Evolutionary conservation across 345 rosid species (phyloP).

Genomic region (Trapa bicornis): DNA sequence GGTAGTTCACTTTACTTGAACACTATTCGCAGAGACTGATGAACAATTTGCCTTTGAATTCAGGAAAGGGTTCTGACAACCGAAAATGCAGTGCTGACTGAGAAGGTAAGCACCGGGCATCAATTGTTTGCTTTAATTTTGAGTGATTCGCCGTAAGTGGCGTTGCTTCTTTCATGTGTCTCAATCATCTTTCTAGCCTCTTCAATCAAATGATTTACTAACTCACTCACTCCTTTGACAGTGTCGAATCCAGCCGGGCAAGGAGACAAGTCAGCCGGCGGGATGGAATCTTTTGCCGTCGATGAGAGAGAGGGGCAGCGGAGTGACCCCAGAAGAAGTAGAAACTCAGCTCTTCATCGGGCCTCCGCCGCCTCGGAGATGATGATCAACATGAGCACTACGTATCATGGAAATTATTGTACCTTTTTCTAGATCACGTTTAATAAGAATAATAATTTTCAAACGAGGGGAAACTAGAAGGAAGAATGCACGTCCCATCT

Average conservation of each 20-base stretch:
- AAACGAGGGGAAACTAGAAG: too few relatives aligned
- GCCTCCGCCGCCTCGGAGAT: not conserved
- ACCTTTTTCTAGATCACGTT: too few relatives aligned
- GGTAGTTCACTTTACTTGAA: too few relatives aligned
- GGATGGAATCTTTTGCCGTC: slow-evolving; percentile 4
- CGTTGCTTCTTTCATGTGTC: too few relatives aligned
- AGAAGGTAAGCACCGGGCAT: not conserved
- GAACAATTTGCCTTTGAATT: not conserved
- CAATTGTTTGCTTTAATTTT: too few relatives aligned
- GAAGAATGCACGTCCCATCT: too few relatives aligned
- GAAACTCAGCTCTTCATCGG: slow-evolving; percentile 10
- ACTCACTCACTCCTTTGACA: slow-evolving; percentile 7
- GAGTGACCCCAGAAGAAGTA: slow-evolving; percentile 5
- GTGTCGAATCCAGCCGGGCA: slow-evolving; percentile 25
- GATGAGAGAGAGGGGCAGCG: slow-evolving; percentile 9
- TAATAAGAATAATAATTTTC: too few relatives aligned
- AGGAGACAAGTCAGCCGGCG: slow-evolving; percentile 12
- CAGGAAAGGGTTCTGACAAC: not conserved
- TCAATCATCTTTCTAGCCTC: too few relatives aligned
- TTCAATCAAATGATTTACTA: too few relatives aligned
- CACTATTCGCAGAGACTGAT: too few relatives aligned
- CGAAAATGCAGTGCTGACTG: not conserved
- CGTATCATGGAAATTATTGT: too few relatives aligned
- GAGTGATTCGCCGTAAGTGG: too few relatives aligned
- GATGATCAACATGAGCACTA: not conserved